Percentiles rank a stretch among this genome's conserved stretches.
These are phyloP conservation scores for Pseudognaphalium luteoalbum DNA, from an alignment of 129 eudicot species.

Conservation along the genomic window DNA sequence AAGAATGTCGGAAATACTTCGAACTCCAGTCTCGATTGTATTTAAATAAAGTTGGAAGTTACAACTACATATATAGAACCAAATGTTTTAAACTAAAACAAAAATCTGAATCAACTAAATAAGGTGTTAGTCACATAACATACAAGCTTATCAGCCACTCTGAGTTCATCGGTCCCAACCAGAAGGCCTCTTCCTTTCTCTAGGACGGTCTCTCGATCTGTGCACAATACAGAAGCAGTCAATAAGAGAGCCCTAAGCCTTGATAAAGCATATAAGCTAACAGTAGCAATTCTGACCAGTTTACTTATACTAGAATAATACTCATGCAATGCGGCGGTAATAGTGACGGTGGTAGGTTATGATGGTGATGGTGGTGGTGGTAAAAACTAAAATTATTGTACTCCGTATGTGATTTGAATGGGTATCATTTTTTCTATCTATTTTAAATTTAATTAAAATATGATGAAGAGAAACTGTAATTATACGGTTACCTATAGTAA, in stretches of 20 bases:
- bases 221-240: slow-evolving; percentile 22
- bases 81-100: slow-evolving; percentile 19
- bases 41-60: slow-evolving; percentile 22
- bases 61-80: slow-evolving; percentile 24
- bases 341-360: too few relatives aligned
- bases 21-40: slow-evolving; percentile 1
- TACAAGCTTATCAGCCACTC: slow-evolving; percentile 25
- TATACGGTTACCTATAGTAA: too few relatives aligned
- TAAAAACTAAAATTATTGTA: too few relatives aligned
- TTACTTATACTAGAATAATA: not conserved
- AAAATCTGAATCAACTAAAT: slow-evolving; percentile 1
- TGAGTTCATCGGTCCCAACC: slow-evolving; percentile 84
- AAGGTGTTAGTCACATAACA: slow-evolving; percentile 32
- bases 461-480: too few relatives aligned
- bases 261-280: not conserved
- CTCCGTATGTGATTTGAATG: too few relatives aligned
- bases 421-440: too few relatives aligned
- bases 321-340: too few relatives aligned
- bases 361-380: too few relatives aligned
- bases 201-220: slow-evolving; percentile 61
- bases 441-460: too few relatives aligned
- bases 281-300: not conserved
- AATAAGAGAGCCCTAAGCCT: slow-evolving; percentile 3
- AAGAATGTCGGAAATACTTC: not conserved
- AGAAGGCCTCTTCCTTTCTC: slow-evolving; percentile 87